Evolutionary conservation across 495 filamentous ascomycete species (phyloP).

Genomic region (Xylaria telfairii): DNA sequence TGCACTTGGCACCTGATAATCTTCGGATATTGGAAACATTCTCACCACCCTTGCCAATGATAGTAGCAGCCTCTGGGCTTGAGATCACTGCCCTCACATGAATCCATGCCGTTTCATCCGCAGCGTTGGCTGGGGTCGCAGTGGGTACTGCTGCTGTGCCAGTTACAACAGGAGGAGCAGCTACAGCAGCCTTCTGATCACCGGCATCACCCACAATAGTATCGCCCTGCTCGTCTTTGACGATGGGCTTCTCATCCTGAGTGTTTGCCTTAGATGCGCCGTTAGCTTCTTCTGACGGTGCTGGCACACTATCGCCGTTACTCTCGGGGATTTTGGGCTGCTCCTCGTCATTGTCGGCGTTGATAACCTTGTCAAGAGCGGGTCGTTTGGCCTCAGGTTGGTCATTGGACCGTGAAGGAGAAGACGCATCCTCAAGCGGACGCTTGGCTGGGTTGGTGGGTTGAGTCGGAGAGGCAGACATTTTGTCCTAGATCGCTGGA

Average conservation of each 20-base stretch:
- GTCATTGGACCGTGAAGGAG: slow-evolving; percentile 85
- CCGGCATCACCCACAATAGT: slow-evolving; percentile 77
- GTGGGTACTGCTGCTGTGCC: slow-evolving; percentile 32
- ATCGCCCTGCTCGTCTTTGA: slow-evolving; percentile 64
- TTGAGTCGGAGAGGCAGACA: slow-evolving; percentile 61
- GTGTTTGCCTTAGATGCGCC: slow-evolving; percentile 52
- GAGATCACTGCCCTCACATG: slow-evolving; percentile 96
- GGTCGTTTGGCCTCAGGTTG: slow-evolving; percentile 97
- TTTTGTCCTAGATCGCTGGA: slow-evolving; percentile 47
- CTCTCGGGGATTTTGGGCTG: slow-evolving; percentile 46
- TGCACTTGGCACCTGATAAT: slow-evolving; percentile 94
- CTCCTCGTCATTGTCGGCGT: slow-evolving; percentile 53
- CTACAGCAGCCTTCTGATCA: slow-evolving; percentile 50
- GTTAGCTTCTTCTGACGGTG: slow-evolving; percentile 44
- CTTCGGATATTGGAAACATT: slow-evolving; percentile 95
- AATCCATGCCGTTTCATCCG: slow-evolving; percentile 95
- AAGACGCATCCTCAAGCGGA: slow-evolving; percentile 94
- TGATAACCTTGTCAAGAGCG: slow-evolving; percentile 89
- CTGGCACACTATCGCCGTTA: slow-evolving; percentile 43
- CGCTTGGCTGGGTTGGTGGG: slow-evolving; percentile 76
- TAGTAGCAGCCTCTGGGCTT: slow-evolving; percentile 93
- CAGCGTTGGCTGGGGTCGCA: slow-evolving; percentile 37
- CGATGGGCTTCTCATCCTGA: slow-evolving; percentile 61
- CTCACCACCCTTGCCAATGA: slow-evolving; percentile 98
- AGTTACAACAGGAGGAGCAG: slow-evolving; percentile 44